These are phyloP conservation scores for Leccinum subtestaceum DNA, from an alignment of 768 basidiomycete species.

Conservation along the genomic window DNA sequence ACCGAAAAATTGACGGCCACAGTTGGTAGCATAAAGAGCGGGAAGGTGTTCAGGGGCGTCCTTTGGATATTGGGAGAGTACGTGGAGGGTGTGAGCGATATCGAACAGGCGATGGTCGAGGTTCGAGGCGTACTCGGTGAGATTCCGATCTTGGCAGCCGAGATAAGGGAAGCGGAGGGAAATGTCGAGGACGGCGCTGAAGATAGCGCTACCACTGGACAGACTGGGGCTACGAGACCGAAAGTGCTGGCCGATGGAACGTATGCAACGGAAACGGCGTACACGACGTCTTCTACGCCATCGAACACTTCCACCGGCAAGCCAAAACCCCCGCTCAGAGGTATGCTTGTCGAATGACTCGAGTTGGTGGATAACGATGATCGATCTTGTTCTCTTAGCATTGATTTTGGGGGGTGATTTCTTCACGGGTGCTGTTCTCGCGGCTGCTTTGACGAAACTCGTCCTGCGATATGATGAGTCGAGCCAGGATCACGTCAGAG, in stretches of 20 bases:
- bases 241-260: conserved; percentile 94
- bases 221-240: conserved; percentile 51
- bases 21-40: conserved; percentile 86
- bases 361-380: not conserved
- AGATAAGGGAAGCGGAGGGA: conserved; percentile 70
- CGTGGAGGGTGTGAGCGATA: conserved; percentile 62
- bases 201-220: conserved; percentile 33
- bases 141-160: conserved; percentile 93
- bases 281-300: conserved; percentile 51
- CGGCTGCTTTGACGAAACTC: conserved; percentile 86
- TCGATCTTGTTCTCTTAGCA: conserved; percentile 40
- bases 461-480: conserved; percentile 69
- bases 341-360: conserved; percentile 37
- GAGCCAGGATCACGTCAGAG: conserved; percentile 46
- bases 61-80: conserved; percentile 99
- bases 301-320: conserved; percentile 79
- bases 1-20: conserved; percentile 81
- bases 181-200: conserved; percentile 49
- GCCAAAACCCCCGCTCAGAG: conserved; percentile 87
- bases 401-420: conserved; percentile 94
- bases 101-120: conserved; percentile 70
- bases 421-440: conserved; percentile 92
- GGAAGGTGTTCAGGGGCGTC: conserved; percentile 94
- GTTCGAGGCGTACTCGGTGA: conserved; percentile 88
- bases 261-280: conserved; percentile 96